phyloP scores from a whole-genome alignment of 2,329 filamentous ascomycete species.

The Ophiostoma quercus region DNA sequence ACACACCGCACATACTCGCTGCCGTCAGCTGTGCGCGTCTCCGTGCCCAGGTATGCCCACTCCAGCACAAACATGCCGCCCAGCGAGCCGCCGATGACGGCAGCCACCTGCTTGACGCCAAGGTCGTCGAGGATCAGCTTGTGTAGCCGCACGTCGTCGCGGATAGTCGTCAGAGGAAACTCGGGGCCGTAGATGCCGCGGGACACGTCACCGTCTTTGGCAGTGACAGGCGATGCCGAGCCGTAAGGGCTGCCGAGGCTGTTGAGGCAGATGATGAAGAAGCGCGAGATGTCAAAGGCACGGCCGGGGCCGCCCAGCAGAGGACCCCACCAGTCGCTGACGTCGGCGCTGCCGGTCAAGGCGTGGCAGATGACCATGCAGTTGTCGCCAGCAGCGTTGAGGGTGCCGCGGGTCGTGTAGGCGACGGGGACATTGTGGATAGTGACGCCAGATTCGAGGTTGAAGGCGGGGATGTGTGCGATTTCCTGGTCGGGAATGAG shows the following conservation, averaged over 20 bases:
- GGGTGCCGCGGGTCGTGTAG: constrained; percentile 59
- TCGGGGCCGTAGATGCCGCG: constrained; percentile 86
- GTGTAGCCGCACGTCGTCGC: constrained; percentile 92
- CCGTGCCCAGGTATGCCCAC: constrained; percentile 82
- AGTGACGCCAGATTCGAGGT: constrained; percentile 83
- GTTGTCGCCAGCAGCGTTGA: constrained; percentile 57
- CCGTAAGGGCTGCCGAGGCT: constrained; percentile 81
- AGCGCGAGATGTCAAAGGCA: constrained; percentile 74
- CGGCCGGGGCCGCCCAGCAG: constrained; percentile 70
- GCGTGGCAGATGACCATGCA: constrained; percentile 77
- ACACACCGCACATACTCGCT: constrained; percentile 70
- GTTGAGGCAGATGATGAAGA: constrained; percentile 84
- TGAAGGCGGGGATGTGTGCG: constrained; percentile 81
- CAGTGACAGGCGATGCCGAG: constrained; percentile 81
- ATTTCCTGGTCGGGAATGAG: constrained; percentile 87
- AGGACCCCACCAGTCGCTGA: constrained; percentile 84
- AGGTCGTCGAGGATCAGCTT: constrained; percentile 74
- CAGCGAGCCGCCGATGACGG: constrained; percentile 77
- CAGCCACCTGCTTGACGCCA: constrained; percentile 70
- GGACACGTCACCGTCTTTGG: constrained; percentile 70
- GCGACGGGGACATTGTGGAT: constrained; percentile 70
- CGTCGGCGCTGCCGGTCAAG: constrained; percentile 78
- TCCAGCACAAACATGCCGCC: constrained; percentile 88
- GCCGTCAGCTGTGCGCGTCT: not conserved
- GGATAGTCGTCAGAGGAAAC: constrained; percentile 89